These are phyloP conservation scores for Malus hybrid DNA, from an alignment of 331 rosid species.

Conservation along the genomic window DNA sequence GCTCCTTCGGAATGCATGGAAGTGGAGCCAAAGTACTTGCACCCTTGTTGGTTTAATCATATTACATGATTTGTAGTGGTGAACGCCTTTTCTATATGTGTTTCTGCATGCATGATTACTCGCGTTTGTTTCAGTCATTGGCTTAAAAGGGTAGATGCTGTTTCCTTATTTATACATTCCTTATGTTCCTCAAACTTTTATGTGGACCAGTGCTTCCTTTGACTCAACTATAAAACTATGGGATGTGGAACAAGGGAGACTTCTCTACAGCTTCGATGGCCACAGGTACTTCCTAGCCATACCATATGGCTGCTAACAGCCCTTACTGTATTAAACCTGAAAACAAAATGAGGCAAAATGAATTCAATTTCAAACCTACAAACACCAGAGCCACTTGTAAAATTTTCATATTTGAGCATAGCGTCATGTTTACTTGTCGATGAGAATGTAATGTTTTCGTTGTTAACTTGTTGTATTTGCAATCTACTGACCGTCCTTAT, in stretches of 20 bases:
- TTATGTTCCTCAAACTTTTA: background rate
- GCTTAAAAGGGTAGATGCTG: background rate
- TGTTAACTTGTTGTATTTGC: background rate
- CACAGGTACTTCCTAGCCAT: slow-evolving; percentile 46
- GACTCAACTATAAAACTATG: slow-evolving; percentile 85
- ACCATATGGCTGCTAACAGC: too few relatives aligned
- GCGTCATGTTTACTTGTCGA: background rate
- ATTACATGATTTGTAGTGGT: too few relatives aligned
- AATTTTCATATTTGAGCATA: background rate
- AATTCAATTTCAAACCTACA: background rate
- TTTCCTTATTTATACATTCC: background rate
- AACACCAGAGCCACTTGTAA: background rate
- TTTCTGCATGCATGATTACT: background rate
- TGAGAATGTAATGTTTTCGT: background rate
- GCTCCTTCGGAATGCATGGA: background rate
- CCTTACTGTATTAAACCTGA: too few relatives aligned
- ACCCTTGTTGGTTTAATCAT: too few relatives aligned
- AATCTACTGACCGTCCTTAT: background rate
- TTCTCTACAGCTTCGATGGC: slow-evolving; percentile 61
- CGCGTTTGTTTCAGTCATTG: background rate
- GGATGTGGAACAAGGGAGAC: slow-evolving; percentile 79
- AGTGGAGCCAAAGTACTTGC: background rate
- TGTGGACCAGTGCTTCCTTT: slow-evolving; percentile 69
- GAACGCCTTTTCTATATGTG: background rate
- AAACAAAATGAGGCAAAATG: background rate